Evolutionary conservation across 2,329 filamentous ascomycete genomes (phyloP).

Genomic region (Leptographium galeiforme): DNA sequence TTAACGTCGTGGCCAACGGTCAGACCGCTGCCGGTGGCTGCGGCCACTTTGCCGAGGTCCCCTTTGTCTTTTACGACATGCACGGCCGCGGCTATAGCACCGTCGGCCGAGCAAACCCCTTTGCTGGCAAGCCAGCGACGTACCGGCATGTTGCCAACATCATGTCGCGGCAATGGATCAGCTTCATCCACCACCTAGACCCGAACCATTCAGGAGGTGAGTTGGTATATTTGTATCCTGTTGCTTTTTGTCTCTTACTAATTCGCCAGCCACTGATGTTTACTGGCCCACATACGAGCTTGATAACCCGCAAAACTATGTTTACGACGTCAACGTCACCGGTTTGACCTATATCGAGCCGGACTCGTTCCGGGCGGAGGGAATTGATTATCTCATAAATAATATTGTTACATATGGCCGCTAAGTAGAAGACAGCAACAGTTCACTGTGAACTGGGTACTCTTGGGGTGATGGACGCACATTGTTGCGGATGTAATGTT

Average conservation of each 20-base stretch:
- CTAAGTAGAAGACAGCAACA: no score
- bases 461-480: no score
- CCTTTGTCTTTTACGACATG: constrained; percentile 40
- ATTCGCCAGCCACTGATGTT: neutral
- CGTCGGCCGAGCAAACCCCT: constrained; percentile 17
- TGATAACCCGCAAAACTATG: constrained; percentile 32
- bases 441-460: no score
- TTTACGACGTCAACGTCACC: constrained; percentile 35
- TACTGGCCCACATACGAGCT: constrained; percentile 23
- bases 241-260: neutral
- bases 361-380: constrained; percentile 29
- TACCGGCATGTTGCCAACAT: constrained; percentile 28
- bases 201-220: constrained; percentile 21
- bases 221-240: neutral
- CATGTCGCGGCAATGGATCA: constrained; percentile 38
- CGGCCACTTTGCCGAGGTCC: constrained; percentile 32
- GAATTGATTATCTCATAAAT: constrained; percentile 18
- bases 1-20: constrained; percentile 21
- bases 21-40: constrained; percentile 16
- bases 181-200: constrained; percentile 31
- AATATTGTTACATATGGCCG: neutral
- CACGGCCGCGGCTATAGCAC: constrained; percentile 28
- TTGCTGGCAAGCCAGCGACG: constrained; percentile 25
- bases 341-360: constrained; percentile 21
- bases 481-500: no score